Base-by-base conservation (phyloP, 176 grass and related monocot genomes). In the Urochloa ruziziensis region DNA sequence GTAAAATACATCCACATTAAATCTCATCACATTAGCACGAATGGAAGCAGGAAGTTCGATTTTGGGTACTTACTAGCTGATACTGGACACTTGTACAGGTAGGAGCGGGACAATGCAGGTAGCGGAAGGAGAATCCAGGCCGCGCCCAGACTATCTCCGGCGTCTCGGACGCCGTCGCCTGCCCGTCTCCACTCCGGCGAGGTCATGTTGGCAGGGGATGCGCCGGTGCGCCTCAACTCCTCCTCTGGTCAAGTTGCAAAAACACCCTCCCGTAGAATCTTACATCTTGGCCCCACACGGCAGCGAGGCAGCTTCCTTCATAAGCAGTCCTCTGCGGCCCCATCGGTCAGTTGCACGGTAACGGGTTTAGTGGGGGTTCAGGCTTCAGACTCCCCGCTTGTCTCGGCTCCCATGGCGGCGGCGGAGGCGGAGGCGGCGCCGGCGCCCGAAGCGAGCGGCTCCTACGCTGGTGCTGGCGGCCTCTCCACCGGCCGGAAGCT, bases 401-500 rank as follows among this genome's bases (percentile, higher is more conserved):
- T 27, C 42, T 81, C 6, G 42, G 78, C 53, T 85, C 62, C 44
- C 34, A 94, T 89, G 92, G 88, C 73, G 77, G 88, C 68, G 64
- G 62, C 24, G 37, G 90, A 63, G 61, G 57, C 19, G 40, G 59
- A 18, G 4, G 14, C n/a, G 37, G 60, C 25, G 4, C 13, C 29
- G 30, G 43, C 43, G 86, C 52, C 67, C 46, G 89, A 79, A 48
- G 84, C 43, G 30, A 49, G 73, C 15, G 85, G 51, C 25, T 39
- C 16, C n/a, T 17, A 58, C 71, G 83, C 32, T 9, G 43, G 39
- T 34, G 40, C 19, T 12, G 52, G 77, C 49, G 83, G 80, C 29
- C 91, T 90, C 54, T 89, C 76, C 37, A 80, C 87, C 17, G 91
- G 87, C 19, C 80, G 90, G 87, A 99, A 92, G 89, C 87, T 99